These are phyloP conservation scores for Tetrapisispora phaffii DNA, from an alignment of 805 yeast genomes.

Conservation along the genomic window DNA sequence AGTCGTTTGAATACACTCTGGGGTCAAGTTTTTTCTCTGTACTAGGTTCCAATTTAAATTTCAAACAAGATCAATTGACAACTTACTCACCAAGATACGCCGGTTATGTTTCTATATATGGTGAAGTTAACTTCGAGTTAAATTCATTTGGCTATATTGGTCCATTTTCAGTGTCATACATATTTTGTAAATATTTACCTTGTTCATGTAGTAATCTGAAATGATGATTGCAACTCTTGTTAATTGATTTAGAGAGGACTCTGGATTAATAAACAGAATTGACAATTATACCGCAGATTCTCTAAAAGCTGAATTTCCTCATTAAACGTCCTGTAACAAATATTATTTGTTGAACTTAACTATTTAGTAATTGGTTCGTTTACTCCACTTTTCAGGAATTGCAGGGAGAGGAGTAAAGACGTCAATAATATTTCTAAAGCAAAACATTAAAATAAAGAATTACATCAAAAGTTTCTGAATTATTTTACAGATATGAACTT, in stretches of 20 bases:
- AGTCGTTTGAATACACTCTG: constrained; percentile 6
- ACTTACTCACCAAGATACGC: constrained; percentile 5
- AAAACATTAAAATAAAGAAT: no score
- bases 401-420: no score
- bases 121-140: neutral
- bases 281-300: neutral
- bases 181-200: neutral
- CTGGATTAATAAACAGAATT: neutral
- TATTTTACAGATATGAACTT: no score
- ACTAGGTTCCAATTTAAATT: constrained; percentile 5
- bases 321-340: no score
- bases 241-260: constrained; percentile 2
- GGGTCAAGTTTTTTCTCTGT: constrained; percentile 4
- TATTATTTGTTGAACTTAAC: no score
- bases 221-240: neutral
- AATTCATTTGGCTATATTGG: constrained; percentile 4
- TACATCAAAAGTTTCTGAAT: no score
- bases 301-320: no score
- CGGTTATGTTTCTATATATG: neutral
- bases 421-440: no score
- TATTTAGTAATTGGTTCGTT: no score
- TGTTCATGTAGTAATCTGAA: neutral
- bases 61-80: constrained; percentile 5
- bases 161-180: constrained; percentile 5
- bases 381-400: no score